Base-by-base conservation (phyloP, 2,329 filamentous ascomycete species). In the Rugonectria rugulosa region DNA sequence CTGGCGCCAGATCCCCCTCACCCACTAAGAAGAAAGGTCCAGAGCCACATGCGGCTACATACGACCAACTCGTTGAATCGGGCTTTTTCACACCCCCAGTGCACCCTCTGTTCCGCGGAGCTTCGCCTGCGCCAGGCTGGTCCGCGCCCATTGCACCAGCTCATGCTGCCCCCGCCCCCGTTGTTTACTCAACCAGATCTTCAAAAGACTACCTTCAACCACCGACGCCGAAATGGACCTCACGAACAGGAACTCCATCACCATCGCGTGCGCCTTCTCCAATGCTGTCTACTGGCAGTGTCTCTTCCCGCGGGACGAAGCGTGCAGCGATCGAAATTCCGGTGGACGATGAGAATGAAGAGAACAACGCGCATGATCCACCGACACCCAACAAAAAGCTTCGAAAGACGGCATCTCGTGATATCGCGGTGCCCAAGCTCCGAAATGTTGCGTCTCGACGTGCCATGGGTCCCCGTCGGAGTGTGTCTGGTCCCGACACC, bases 251-350 rank as follows among this genome's bases (percentile, higher is more conserved):
- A 31, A 64, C 67, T 11, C 65, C 68, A 6, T 59, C 59, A 6
- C 34, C 50, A 31, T 65, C 62, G 21, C 60, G 56, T 38, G 53
- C 56, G 6, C 31, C 57, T 19, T 66, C 63, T 42, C 64, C 64
- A 31, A 57, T 70, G n/a, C 68, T 62, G 42, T 73, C 73, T n/a
- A 72, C 72, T 19, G 64, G 65, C 15, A 74, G 72, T 52, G 67
- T 59, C 26, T 74, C 71, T 12, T 76, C 71, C 4, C 75, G 81
- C 26, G 82, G 83, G 43, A 83, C 77, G 45, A 85, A 85, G 70
- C 80, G 82, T 32, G 72, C 71, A 20, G 72, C 74, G n/a, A 68
- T 68, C 23, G 72, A 71, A 14, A 69, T 72, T 6, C 67, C 68
- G 1, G 72, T 73, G 3, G 70, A 72, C 12, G 73, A 75, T 17